These are phyloP conservation scores for Medicago ruthenica DNA, from an alignment of 306 rosid genomes.

Conservation along the genomic window DNA sequence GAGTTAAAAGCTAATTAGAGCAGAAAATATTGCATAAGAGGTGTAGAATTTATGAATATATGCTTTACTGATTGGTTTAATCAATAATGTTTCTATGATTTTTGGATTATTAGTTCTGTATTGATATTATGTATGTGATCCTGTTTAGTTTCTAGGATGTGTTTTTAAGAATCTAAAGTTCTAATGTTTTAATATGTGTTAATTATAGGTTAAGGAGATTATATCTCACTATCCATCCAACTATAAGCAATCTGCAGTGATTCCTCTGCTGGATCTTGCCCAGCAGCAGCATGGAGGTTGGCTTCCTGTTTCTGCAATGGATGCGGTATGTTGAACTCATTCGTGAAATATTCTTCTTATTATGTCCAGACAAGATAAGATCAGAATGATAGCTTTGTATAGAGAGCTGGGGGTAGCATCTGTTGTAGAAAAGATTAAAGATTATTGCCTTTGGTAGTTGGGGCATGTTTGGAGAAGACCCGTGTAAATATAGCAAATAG, in stretches of 20 bases:
- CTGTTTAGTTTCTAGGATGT: conserved; percentile 7
- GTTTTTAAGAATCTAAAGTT: background rate
- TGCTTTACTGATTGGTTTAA: conserved; percentile 34
- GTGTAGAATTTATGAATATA: background rate
- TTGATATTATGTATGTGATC: background rate
- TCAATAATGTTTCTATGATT: conserved; percentile 19
- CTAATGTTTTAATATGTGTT: conserved; percentile 28
- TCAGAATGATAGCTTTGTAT: background rate
- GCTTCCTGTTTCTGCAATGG: conserved; percentile 99
- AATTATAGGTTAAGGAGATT: conserved; percentile 77
- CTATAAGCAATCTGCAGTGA: conserved; percentile 98
- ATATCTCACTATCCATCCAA: conserved; percentile 95
- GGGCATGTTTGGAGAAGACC: background rate
- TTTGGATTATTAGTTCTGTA: conserved; percentile 27
- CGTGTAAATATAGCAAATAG: background rate
- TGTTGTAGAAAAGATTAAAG: background rate
- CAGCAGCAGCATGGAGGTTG: conserved; percentile 99
- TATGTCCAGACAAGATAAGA: conserved; percentile 6
- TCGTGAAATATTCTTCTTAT: conserved; percentile 22
- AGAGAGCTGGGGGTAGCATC: background rate
- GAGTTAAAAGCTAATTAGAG: background rate
- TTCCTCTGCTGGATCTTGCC: conserved; percentile 96
- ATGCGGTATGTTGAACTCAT: conserved; percentile 72
- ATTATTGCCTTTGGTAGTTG: background rate
- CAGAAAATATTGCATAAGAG: background rate